Percentiles rank a stretch among this genome's conserved stretches.
These are phyloP conservation scores for Saccharomycopsis amapae DNA, from an alignment of 805 yeast species.

Conservation along the genomic window DNA sequence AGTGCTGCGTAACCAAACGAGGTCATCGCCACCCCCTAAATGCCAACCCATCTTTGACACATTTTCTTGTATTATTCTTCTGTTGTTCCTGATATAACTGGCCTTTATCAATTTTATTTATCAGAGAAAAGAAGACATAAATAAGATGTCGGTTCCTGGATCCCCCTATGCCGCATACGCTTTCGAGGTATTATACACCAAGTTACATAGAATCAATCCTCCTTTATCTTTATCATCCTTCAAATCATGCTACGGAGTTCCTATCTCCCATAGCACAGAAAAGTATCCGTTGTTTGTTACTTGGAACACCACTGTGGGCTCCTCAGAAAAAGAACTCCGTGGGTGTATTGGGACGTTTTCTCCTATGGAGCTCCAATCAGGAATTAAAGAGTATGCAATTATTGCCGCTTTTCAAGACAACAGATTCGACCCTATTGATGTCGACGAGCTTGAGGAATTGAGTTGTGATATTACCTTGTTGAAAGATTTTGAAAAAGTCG, in stretches of 20 bases:
- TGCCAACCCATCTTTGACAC: too few species aligned
- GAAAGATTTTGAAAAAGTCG: conserved; percentile 46
- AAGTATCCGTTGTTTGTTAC: conserved; percentile 75
- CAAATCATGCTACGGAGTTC: neutral
- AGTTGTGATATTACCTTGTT: conserved; percentile 52
- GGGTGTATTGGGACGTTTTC: conserved; percentile 94
- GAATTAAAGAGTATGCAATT: conserved; percentile 55
- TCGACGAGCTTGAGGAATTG: conserved; percentile 46
- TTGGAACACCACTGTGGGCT: conserved; percentile 48
- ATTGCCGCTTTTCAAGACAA: conserved; percentile 72
- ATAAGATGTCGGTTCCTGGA: neutral
- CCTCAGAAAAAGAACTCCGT: conserved; percentile 40
- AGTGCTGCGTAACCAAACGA: too few species aligned
- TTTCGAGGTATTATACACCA: conserved; percentile 33
- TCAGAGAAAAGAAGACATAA: too few species aligned
- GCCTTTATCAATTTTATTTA: too few species aligned
- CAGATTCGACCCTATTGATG: conserved; percentile 60
- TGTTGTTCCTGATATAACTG: too few species aligned
- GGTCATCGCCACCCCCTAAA: too few species aligned
- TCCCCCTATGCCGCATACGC: conserved; percentile 35
- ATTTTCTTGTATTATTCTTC: too few species aligned
- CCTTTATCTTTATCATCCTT: conserved; percentile 3
- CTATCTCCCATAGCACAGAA: conserved; percentile 18
- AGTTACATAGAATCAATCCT: conserved; percentile 23
- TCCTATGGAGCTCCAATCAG: conserved; percentile 44